A percentile compares a stretch with the other conserved stretches of the same genome.
Conservation (phyloP, 2,329 filamentous ascomycete genomes). For the Pyrenophora teres region DNA sequence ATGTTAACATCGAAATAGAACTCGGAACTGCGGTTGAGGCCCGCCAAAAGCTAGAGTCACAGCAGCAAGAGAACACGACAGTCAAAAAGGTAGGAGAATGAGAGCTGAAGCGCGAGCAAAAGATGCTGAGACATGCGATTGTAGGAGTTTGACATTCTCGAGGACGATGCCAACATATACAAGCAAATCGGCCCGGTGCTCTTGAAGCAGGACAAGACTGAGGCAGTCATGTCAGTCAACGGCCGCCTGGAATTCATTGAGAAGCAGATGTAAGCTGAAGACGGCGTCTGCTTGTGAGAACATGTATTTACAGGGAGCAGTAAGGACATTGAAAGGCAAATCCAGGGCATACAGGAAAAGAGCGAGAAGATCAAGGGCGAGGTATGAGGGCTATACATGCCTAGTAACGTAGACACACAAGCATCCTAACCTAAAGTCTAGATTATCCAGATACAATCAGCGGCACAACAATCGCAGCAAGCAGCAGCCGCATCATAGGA, state of each 20-base stretch:
- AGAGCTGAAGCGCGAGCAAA: not conserved
- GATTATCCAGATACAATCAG: conserved; percentile 37
- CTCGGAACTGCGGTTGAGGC: conserved; percentile 76
- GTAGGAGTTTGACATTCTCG: conserved; percentile 80
- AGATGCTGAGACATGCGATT: conserved; percentile 1
- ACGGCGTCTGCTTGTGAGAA: not conserved
- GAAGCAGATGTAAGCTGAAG: conserved; percentile 77
- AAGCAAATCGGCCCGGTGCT: conserved; percentile 93
- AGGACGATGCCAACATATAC: conserved; percentile 87
- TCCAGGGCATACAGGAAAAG: conserved; percentile 66
- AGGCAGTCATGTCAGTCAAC: conserved; percentile 89
- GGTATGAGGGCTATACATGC: conserved; percentile 47
- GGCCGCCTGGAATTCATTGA: conserved; percentile 89
- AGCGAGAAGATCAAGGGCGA: conserved; percentile 69
- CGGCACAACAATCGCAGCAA: conserved; percentile 33
- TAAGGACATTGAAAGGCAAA: conserved; percentile 69
- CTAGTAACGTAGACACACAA: not conserved
- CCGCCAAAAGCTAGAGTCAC: conserved; percentile 89
- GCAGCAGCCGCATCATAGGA: conserved; percentile 17
- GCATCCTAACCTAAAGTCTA: conserved; percentile 12
- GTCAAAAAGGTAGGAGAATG: conserved; percentile 71
- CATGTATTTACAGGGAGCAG: conserved; percentile 46
- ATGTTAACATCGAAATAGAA: conserved; percentile 60
- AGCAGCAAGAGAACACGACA: conserved; percentile 88
- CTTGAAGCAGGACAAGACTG: conserved; percentile 89